These are phyloP conservation scores for Cyberlindnera mrakii DNA, from an alignment of 805 yeast genomes.

Conservation along the genomic window DNA sequence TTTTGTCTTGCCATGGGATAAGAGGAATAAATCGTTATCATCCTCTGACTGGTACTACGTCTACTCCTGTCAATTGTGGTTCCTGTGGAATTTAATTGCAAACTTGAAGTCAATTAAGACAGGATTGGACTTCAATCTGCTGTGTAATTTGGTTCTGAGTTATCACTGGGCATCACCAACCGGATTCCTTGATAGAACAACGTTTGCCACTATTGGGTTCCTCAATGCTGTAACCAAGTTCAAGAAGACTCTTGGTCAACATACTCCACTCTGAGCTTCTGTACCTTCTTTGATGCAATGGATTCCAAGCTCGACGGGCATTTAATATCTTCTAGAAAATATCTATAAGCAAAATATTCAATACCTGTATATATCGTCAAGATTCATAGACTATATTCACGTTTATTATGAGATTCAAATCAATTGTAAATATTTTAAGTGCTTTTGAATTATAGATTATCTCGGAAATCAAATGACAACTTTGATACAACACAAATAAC, in stretches of 20 bases:
- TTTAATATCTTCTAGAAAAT: too few relatives aligned
- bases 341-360: too few relatives aligned
- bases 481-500: too few relatives aligned
- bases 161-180: constrained; percentile 19
- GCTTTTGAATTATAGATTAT: too few relatives aligned
- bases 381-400: too few relatives aligned
- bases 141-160: constrained; percentile 14
- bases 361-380: too few relatives aligned
- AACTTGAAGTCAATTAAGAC: constrained; percentile 7
- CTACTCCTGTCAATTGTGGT: constrained; percentile 19
- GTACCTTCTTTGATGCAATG: too few relatives aligned
- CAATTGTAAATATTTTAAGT: too few relatives aligned
- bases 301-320: too few relatives aligned
- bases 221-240: constrained; percentile 11
- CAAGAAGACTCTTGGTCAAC: background rate
- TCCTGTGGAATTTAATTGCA: constrained; percentile 10
- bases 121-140: constrained; percentile 6
- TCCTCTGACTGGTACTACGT: constrained; percentile 20
- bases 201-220: constrained; percentile 17
- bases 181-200: constrained; percentile 11
- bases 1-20: constrained; percentile 10
- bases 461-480: too few relatives aligned
- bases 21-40: constrained; percentile 1
- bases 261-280: too few relatives aligned
- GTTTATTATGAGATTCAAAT: too few relatives aligned